Base-by-base conservation (phyloP, 495 filamentous ascomycete genomes). In the Achaetomiella virescens region DNA sequence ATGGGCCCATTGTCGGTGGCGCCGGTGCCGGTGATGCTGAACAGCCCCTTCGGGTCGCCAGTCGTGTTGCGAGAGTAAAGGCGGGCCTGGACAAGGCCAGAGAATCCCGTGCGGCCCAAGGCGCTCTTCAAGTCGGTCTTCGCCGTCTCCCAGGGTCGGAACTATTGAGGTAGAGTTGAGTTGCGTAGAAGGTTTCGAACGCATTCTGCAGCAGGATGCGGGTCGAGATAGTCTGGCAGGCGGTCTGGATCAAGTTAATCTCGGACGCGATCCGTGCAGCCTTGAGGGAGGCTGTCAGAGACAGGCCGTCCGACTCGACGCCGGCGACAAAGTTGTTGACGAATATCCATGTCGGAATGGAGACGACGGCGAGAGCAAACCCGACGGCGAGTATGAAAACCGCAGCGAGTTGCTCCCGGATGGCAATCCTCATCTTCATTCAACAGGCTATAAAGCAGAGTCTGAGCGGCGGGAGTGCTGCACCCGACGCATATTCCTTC, bases 221-320 rank as follows among this genome's bases (percentile, higher is more conserved):
- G 1, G 88, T 87, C 14, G 83, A 69, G 46, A 88, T 83, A 52
- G 82, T 81, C 40, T 77, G 72, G 60, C 84, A 86, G 29, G 79
- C 82, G 3, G 85, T 80, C 69, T 90, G 82, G 55, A 91, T 81
- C 38, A 92, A 76, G 33, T 85, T 75, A 24, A 95, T 78, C 64
- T 86, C 86, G 46, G 85, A 84, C n/a, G 84, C 71, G 35, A 97
- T 78, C 64, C 91, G 85, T 20, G 86, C 82, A 24, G 90, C 84
- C 68, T 95, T 96, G 65, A 96, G 81, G 12, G 85, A 88, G 15
- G 91, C 91, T 2, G 88, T 88, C 47, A 96, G 79, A 25, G 85
- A 71, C 29, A 95, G 80, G 35, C 81, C 78, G 42, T 75, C 73
- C 17, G 60, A 70, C 72, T 65, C 75, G 62, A 91, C 79, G 47